A percentile compares a stretch with the other conserved stretches of the same genome.
Evolutionary conservation across 1,284 basidiomycete genomes (phyloP).

Genomic region (Neonothopanus nambi): DNA sequence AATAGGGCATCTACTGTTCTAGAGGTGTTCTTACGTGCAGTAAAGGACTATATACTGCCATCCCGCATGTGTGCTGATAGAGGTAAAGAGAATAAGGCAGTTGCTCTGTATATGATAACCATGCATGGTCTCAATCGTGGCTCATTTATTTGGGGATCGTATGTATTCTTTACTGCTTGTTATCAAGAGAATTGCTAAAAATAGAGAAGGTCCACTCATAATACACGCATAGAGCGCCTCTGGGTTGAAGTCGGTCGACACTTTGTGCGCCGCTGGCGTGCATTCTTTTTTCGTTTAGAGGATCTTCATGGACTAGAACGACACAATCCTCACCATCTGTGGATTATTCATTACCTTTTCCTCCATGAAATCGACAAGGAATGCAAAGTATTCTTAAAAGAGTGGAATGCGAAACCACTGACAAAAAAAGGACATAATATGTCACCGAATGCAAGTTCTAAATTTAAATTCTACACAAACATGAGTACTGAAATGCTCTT

Average conservation of each 20-base stretch:
- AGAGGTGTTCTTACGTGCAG: slow-evolving; percentile 31
- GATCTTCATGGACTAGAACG: slow-evolving; percentile 33
- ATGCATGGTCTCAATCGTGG: slow-evolving; percentile 24
- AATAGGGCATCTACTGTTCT: slow-evolving; percentile 40
- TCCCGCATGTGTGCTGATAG: slow-evolving; percentile 36
- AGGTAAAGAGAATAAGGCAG: slow-evolving; percentile 23
- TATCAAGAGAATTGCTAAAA: too few relatives aligned
- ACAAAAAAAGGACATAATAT: slow-evolving; percentile 12
- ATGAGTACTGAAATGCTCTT: too few relatives aligned
- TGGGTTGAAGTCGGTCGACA: slow-evolving; percentile 36
- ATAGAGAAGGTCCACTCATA: slow-evolving; percentile 35
- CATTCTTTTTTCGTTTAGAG: slow-evolving; percentile 41
- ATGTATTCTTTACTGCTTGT: too few relatives aligned
- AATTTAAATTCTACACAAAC: too few relatives aligned
- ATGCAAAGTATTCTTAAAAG: slow-evolving; percentile 32
- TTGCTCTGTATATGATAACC: slow-evolving; percentile 31
- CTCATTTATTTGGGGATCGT: slow-evolving; percentile 38
- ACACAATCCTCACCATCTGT: slow-evolving; percentile 34
- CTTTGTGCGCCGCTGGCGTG: slow-evolving; percentile 38
- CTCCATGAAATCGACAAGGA: slow-evolving; percentile 39
- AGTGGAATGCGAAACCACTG: slow-evolving; percentile 35
- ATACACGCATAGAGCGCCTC: slow-evolving; percentile 39
- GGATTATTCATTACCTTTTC: slow-evolving; percentile 46
- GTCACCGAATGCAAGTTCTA: slow-evolving; percentile 11
- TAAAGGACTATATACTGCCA: slow-evolving; percentile 30